Base-by-base conservation (phyloP, 371 early-diverging fungal genomes). In the Mortierella sp. region DNA sequence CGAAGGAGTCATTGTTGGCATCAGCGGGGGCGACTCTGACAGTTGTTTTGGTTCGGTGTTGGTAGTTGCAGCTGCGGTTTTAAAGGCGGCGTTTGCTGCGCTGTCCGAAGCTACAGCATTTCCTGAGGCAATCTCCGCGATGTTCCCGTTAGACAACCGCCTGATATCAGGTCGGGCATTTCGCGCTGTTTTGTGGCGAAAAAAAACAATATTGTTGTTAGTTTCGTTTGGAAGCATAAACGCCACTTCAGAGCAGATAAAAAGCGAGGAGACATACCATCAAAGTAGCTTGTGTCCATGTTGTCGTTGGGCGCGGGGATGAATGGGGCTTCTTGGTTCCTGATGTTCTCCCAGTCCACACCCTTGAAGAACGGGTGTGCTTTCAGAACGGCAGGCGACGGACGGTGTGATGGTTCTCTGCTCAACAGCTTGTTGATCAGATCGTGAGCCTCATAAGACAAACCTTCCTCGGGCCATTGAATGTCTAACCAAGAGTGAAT, bases 251-350 rank as follows among this genome's bases (percentile, higher is more conserved):
- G 14, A 58, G 19, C 34, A 31, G n/a, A 19, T 13, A 14, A 64
- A 39, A 39, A 26, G 52, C 37, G 34, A 29, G 40, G 14, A 24
- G n/a, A 26, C 5, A 19, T 87, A 58, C 86, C 86, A 86, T 93
- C 95, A 85, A 96, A 96, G 79, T 96, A 95, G 74, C 94, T 93
- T 22, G 97, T 95, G 72, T 97, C 96, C 19, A 86, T 87, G 29
- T 89, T 86, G 63, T 92, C 92, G 29, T 87, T 89, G 11, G 95
- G 93, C 19, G 88, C 86, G 10, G 97, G 97, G 11, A 94, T 89
- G 84, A 93, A 93, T 3, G 97, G 97, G 8, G 96, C 88, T 71
- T 89, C 87, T 50, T 93, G 87, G 45, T 88, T 74, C 4, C 91
- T 89, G 16, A 96, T 87, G 61, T 89, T 85, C 34, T 91, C 87